These are phyloP conservation scores for Cicer chorassanicum DNA, from an alignment of 306 rosid genomes.

Conservation along the genomic window DNA sequence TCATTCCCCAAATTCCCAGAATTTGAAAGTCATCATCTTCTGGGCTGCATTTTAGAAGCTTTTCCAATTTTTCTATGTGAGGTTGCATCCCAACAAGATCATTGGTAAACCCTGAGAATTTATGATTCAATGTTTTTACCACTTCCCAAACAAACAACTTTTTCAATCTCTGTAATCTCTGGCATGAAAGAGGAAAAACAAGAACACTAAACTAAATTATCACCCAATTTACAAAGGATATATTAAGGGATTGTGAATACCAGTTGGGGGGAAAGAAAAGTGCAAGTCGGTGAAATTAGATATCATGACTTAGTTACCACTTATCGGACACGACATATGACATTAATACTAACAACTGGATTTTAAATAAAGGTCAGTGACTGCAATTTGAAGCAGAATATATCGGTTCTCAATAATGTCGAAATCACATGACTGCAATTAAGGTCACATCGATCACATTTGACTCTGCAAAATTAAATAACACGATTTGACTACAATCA, in stretches of 20 bases:
- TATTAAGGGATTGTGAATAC: neutral
- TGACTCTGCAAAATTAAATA: too few species aligned
- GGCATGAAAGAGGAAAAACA: slow-evolving; percentile 14
- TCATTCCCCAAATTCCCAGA: slow-evolving; percentile 46
- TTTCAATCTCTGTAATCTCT: slow-evolving; percentile 19
- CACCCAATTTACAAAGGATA: neutral
- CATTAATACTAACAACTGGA: too few species aligned
- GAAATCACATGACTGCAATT: too few species aligned
- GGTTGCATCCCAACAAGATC: slow-evolving; percentile 41
- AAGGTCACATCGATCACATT: too few species aligned
- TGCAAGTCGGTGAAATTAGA: neutral
- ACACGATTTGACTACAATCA: too few species aligned
- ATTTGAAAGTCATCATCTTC: neutral
- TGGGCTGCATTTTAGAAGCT: neutral
- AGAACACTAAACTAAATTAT: neutral
- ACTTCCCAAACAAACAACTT: slow-evolving; percentile 37
- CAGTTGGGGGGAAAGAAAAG: too few species aligned
- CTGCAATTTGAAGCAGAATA: too few species aligned
- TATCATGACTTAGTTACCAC: neutral
- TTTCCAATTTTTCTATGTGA: slow-evolving; percentile 23
- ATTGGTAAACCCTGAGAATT: neutral
- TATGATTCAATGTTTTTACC: neutral
- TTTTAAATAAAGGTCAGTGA: too few species aligned
- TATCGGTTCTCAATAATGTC: too few species aligned
- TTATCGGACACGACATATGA: too few species aligned